phyloP scores from a whole-genome alignment of 2,329 filamentous ascomycete species.

The Fusarium abutilonis region DNA sequence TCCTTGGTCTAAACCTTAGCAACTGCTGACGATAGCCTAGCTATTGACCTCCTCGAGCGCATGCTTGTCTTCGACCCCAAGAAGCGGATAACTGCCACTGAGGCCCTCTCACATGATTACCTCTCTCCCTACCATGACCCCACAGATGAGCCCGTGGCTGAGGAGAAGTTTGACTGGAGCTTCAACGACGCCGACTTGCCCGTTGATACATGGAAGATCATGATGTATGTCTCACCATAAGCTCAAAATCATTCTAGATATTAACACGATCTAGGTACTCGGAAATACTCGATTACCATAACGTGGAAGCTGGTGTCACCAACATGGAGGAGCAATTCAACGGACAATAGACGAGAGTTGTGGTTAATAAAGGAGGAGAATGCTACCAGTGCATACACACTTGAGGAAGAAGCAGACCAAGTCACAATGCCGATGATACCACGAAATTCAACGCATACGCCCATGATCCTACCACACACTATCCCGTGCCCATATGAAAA shows the following conservation, averaged over 20 bases:
- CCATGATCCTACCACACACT: slow-evolving; percentile 34
- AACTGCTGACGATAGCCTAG: slow-evolving; percentile 55
- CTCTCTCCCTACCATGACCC: slow-evolving; percentile 97
- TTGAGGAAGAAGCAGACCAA: slow-evolving; percentile 36
- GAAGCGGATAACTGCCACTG: slow-evolving; percentile 87
- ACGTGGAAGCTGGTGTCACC: slow-evolving; percentile 71
- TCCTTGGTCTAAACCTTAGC: background rate
- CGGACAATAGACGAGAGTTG: slow-evolving; percentile 49
- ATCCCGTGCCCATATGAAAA: slow-evolving; percentile 30
- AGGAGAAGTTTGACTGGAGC: slow-evolving; percentile 99
- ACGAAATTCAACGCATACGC: slow-evolving; percentile 47
- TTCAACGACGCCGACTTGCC: slow-evolving; percentile 98
- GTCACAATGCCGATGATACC: slow-evolving; percentile 49
- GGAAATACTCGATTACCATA: slow-evolving; percentile 98
- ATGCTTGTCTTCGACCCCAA: slow-evolving; percentile 99
- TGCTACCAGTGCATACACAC: slow-evolving; percentile 34
- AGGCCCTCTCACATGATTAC: slow-evolving; percentile 91
- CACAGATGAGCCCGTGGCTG: slow-evolving; percentile 91
- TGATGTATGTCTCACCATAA: slow-evolving; percentile 77
- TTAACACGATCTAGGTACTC: slow-evolving; percentile 77
- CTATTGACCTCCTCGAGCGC: slow-evolving; percentile 90
- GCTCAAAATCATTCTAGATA: background rate
- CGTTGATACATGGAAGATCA: slow-evolving; percentile 99
- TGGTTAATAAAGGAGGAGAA: slow-evolving; percentile 47
- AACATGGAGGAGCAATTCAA: slow-evolving; percentile 54